Percentiles rank a stretch among this genome's conserved stretches.
phyloP scores from a whole-genome alignment of 768 basidiomycete genomes.

The Sporobolomyces phaffii region DNA sequence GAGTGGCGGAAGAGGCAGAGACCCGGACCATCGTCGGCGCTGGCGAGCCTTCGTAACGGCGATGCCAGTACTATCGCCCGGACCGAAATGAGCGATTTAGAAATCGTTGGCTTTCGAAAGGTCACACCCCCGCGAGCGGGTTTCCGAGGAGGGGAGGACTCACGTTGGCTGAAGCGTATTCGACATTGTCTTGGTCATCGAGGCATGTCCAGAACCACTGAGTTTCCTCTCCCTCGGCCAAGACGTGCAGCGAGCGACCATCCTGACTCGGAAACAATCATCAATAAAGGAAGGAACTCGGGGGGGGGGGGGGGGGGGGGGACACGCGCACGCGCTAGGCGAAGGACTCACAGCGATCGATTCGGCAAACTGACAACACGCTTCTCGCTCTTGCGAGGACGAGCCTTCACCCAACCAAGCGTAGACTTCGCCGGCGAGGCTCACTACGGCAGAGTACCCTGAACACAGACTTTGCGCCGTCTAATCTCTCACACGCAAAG shows the following conservation, averaged over 20 bases:
- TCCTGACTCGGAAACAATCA: background rate
- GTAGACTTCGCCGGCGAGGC: constrained; percentile 25
- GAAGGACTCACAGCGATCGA: constrained; percentile 24
- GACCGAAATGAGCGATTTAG: no score
- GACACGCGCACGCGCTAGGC: no score
- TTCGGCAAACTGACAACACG: constrained; percentile 24
- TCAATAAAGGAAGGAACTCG: background rate
- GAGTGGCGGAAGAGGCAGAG: background rate
- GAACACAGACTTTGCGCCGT: constrained; percentile 20
- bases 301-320: no score
- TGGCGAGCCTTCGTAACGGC: background rate
- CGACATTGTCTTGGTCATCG: background rate
- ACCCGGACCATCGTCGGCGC: background rate
- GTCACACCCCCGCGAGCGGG: no score
- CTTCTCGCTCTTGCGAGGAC: constrained; percentile 6
- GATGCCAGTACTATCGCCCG: constrained; percentile 11
- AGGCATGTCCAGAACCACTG: constrained; percentile 15
- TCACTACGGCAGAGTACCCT: constrained; percentile 15
- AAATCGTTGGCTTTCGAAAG: no score
- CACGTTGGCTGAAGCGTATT: constrained; percentile 19
- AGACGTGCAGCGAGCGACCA: constrained; percentile 4
- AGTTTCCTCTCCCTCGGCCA: constrained; percentile 23
- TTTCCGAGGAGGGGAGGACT: background rate
- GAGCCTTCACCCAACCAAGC: constrained; percentile 32
- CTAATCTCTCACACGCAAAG: no score